These are phyloP conservation scores for Mortierella sp. DNA, from an alignment of 371 early-diverging fungal species.

Conservation along the genomic window DNA sequence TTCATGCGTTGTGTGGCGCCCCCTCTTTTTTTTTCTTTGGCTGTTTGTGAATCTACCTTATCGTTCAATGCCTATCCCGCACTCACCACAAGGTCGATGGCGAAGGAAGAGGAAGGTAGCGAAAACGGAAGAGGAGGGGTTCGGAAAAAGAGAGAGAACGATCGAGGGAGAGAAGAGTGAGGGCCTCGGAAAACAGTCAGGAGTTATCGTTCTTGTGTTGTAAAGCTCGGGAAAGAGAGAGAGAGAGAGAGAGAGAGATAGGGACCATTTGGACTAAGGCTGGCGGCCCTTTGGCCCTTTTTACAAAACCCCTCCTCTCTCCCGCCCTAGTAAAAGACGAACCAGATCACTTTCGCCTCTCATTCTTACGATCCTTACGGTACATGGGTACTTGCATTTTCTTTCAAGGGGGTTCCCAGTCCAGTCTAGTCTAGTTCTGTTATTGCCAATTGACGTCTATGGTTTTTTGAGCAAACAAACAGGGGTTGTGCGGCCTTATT, in stretches of 20 bases:
- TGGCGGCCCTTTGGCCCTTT: slow-evolving; percentile 12
- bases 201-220: neutral
- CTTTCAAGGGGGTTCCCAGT: neutral
- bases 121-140: neutral
- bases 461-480: neutral
- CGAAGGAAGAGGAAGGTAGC: too few species aligned
- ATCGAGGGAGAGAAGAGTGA: neutral
- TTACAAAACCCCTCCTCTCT: neutral
- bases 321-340: neutral
- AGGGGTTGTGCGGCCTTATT: neutral
- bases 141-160: neutral
- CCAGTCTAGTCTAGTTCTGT: neutral
- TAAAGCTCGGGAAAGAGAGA: neutral
- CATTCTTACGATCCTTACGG: neutral
- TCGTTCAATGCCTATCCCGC: neutral
- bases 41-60: neutral
- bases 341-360: neutral
- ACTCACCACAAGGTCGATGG: neutral
- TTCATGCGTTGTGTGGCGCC: neutral
- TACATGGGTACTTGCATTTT: neutral
- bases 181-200: neutral
- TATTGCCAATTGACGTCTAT: neutral
- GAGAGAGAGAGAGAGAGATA: neutral
- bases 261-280: neutral
- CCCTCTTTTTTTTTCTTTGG: neutral